Percentiles rank a stretch among this genome's conserved stretches.
Evolutionary conservation across 768 basidiomycete species (phyloP).

Genomic region (Kwoniella dejecticola): DNA sequence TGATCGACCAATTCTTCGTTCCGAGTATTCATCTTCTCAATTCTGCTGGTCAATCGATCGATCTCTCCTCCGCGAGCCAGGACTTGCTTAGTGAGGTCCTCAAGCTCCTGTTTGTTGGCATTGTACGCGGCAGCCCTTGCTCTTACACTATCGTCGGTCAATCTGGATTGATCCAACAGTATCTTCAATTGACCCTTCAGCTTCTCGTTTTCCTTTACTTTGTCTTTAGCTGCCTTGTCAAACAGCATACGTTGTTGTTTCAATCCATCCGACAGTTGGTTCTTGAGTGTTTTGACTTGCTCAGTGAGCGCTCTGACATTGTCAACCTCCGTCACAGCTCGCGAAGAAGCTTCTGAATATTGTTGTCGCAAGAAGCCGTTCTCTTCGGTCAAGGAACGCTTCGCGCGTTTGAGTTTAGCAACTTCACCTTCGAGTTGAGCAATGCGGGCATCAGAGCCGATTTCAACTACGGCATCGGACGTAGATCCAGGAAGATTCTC

Average conservation of each 20-base stretch:
- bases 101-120: not conserved
- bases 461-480: not conserved
- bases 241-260: constrained; percentile 34
- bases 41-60: not conserved
- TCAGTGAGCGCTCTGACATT: constrained; percentile 1
- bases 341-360: constrained; percentile 28
- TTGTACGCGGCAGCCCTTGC: constrained; percentile 28
- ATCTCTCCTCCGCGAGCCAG: constrained; percentile 1
- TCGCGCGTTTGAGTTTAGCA: not conserved
- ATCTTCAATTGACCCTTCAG: constrained; percentile 26
- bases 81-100: not conserved
- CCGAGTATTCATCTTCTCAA: constrained; percentile 16
- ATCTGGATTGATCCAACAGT: constrained; percentile 35
- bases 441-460: not conserved
- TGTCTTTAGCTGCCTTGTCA: constrained; percentile 11
- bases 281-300: constrained; percentile 18
- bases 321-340: constrained; percentile 28
- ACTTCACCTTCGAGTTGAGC: constrained; percentile 3
- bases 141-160: constrained; percentile 42
- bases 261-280: constrained; percentile 36
- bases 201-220: constrained; percentile 7
- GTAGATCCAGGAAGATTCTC: no score
- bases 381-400: constrained; percentile 1
- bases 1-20: constrained; percentile 40
- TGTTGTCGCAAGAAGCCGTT: constrained; percentile 21